Evolutionary conservation across 2,329 filamentous ascomycete genomes (phyloP).

Genomic region (Sclerotinia sclerotiorum): DNA sequence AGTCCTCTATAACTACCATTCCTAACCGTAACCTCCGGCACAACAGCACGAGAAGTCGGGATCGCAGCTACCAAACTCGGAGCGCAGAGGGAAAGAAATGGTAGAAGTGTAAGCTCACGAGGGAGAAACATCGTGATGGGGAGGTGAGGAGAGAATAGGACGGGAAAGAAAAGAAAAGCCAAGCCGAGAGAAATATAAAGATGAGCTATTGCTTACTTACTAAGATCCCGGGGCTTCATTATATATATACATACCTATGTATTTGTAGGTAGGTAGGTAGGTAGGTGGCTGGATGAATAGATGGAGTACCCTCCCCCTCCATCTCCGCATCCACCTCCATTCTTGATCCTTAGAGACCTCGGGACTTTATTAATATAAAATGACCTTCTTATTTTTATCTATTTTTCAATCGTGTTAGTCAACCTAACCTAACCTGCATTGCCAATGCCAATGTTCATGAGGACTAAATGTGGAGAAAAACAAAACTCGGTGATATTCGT

Average conservation of each 20-base stretch:
- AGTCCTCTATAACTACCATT: constrained; percentile 34
- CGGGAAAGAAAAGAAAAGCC: too few relatives aligned
- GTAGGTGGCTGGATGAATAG: too few relatives aligned
- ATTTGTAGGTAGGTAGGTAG: too few relatives aligned
- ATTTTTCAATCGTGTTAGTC: too few relatives aligned
- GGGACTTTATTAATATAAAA: too few relatives aligned
- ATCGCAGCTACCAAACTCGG: neutral
- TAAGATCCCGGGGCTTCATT: neutral
- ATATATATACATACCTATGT: too few relatives aligned
- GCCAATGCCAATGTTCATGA: neutral
- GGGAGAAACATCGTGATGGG: neutral
- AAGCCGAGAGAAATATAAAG: neutral
- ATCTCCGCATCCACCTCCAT: too few relatives aligned
- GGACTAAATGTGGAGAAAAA: neutral
- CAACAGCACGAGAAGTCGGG: neutral
- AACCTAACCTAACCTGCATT: too few relatives aligned
- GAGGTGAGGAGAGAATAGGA: too few relatives aligned
- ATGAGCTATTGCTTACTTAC: neutral
- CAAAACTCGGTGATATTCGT: neutral
- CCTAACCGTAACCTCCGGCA: constrained; percentile 27
- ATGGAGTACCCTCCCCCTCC: too few relatives aligned
- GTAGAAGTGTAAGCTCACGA: neutral
- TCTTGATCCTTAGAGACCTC: too few relatives aligned
- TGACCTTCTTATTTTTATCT: too few relatives aligned
- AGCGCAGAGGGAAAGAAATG: neutral